Evolutionary conservation across 2,329 filamentous ascomycete genomes (phyloP), one percentile per base, ranked within the genome.

Genomic region (Monosporascus sp.): DNA sequence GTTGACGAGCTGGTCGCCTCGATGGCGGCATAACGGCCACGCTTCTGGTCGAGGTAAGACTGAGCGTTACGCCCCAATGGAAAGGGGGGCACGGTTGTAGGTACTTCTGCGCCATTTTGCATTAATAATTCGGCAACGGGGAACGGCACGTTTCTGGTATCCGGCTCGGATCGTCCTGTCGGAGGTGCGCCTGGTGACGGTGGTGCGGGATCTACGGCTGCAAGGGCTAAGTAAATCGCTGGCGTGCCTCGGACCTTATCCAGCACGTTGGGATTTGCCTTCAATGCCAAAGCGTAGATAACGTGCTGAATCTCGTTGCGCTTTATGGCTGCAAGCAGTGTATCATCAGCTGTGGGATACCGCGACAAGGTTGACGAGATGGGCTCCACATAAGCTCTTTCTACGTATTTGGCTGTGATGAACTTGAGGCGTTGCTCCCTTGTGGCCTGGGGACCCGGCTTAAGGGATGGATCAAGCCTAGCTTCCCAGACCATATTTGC

Each of bases 401-500:
- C 90, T 49, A 90, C 88, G 67, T 99, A 99, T 71, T 99, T 99
- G 52, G 88, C 81, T 0, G 90, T 97, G 70, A 99, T 97, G 70
- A 97, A 99, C 61, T 82, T 88, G n/a, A 97, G 77, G 22, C 94
- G 84, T 69, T 96, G 90, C 69, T 99, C 94, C 41, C 94, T 84
- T 6, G 86, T 92, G 24, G 92, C 90, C 62, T 87, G 85, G 0
- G 90, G 80, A 1, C 78, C 75, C 5, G 90, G 91, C 67, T 96
- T 97, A 46, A 81, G 65, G 6, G 80, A 74, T 24, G 80, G 80
- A 54, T 97, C 90, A 24, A 97, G 78, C 56, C 77, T 89, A 15
- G 91, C 87, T 74, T 99, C 94, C 90, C 92, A 99, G 20, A 99
- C 80, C 86, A 93, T 93, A 71, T 99, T 99, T 63, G 92, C 94